phyloP scores from a whole-genome alignment of 768 basidiomycete species.

The Pleurotus giganteus region DNA sequence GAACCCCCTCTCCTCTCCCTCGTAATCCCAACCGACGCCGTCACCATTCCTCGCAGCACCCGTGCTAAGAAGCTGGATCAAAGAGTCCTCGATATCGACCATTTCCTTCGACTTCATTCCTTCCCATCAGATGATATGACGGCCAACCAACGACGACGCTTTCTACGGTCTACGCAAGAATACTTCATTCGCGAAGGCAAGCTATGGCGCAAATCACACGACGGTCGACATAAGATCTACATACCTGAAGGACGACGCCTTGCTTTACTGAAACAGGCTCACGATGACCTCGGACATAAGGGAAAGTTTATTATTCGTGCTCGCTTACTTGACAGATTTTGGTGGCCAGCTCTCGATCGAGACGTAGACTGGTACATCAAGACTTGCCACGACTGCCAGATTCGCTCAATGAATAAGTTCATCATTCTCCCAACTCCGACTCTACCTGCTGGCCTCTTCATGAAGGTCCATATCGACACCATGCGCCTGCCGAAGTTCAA shows the following conservation, averaged over 20 bases:
- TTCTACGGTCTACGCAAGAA: neutral
- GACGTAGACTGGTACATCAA: slow-evolving; percentile 24
- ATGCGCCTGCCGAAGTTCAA: slow-evolving; percentile 36
- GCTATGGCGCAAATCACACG: slow-evolving; percentile 20
- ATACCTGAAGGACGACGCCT: slow-evolving; percentile 14
- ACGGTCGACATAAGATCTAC: slow-evolving; percentile 21
- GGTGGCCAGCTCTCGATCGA: slow-evolving; percentile 25
- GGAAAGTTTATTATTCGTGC: slow-evolving; percentile 21
- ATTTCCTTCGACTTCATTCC: no score
- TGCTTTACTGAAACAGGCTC: slow-evolving; percentile 18
- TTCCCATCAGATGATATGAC: no score
- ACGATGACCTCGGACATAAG: slow-evolving; percentile 25
- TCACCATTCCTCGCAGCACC: no score
- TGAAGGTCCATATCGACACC: slow-evolving; percentile 34
- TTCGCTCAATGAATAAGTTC: slow-evolving; percentile 19
- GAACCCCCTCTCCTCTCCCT: no score
- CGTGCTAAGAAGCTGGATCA: no score
- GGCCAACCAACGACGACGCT: no score
- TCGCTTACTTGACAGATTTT: slow-evolving; percentile 24
- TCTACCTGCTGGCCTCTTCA: slow-evolving; percentile 25
- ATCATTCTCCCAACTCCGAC: slow-evolving; percentile 18
- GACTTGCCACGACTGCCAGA: slow-evolving; percentile 29
- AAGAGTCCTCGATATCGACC: no score
- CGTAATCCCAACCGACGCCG: no score
- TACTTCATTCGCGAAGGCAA: slow-evolving; percentile 5